Conservation (phyloP, 441 rosid genomes). For the Erysimum pusillum region DNA sequence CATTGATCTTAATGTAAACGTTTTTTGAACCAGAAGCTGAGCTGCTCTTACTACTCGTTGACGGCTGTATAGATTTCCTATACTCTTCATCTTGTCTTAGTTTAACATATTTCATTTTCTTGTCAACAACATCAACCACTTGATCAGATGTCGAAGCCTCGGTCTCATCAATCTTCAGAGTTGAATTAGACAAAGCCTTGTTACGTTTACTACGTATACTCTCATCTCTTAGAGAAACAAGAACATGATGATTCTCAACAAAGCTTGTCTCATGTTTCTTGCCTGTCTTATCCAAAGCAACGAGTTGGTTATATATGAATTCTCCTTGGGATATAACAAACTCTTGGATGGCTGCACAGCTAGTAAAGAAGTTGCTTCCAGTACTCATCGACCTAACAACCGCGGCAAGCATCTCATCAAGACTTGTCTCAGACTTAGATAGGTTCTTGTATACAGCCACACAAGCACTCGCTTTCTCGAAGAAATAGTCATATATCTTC, state of each 20-base stretch:
- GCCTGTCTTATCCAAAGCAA: slow-evolving; percentile 71
- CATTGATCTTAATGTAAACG: slow-evolving; percentile 75
- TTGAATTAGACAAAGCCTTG: slow-evolving; percentile 46
- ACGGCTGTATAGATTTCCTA: slow-evolving; percentile 54
- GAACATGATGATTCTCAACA: slow-evolving; percentile 64
- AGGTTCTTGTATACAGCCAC: slow-evolving; percentile 69
- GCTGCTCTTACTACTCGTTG: slow-evolving; percentile 55
- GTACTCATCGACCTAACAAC: slow-evolving; percentile 73
- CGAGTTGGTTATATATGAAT: slow-evolving; percentile 76
- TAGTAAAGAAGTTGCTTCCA: slow-evolving; percentile 65
- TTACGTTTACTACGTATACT: slow-evolving; percentile 39
- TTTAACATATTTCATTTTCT: slow-evolving; percentile 61
- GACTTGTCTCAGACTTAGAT: slow-evolving; percentile 61
- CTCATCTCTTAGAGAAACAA: slow-evolving; percentile 66
- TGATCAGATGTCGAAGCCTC: slow-evolving; percentile 32
- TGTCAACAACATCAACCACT: slow-evolving; percentile 48
- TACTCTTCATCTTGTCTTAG: slow-evolving; percentile 72
- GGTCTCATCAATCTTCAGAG: slow-evolving; percentile 50
- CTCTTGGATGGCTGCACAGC: slow-evolving; percentile 59
- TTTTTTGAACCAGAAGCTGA: slow-evolving; percentile 54
- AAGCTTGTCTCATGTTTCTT: slow-evolving; percentile 59
- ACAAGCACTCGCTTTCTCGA: slow-evolving; percentile 68
- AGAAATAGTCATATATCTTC: slow-evolving; percentile 60
- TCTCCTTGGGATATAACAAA: slow-evolving; percentile 77
- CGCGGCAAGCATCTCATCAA: slow-evolving; percentile 76